Percentiles rank a stretch among this genome's conserved stretches.
phyloP scores from a whole-genome alignment of 2,329 filamentous ascomycete species.

The Botrytis squamosa region DNA sequence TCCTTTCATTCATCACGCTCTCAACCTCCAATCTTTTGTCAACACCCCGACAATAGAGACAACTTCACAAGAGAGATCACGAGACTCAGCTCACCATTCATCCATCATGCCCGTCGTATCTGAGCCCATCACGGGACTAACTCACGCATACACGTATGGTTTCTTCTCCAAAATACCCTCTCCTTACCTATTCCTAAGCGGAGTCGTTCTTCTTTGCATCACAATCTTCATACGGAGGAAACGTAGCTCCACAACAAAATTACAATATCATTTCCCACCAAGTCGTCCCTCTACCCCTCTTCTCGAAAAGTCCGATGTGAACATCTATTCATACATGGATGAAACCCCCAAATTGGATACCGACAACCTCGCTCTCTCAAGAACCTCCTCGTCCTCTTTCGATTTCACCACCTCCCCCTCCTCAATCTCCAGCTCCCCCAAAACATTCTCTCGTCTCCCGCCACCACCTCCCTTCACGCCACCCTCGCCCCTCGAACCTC shows the following conservation, averaged over 20 bases:
- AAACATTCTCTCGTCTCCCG: background rate
- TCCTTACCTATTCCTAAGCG: constrained; percentile 21
- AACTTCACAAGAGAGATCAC: background rate
- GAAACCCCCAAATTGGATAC: background rate
- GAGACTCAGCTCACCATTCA: constrained; percentile 1
- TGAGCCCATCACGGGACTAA: background rate
- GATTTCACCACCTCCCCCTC: constrained; percentile 11
- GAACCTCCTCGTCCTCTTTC: constrained; percentile 12
- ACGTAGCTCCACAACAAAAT: background rate
- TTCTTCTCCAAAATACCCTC: constrained; percentile 12
- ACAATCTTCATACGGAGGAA: constrained; percentile 21
- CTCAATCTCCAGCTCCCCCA: background rate
- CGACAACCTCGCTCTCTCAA: background rate
- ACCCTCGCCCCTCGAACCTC: background rate
- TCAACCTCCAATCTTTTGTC: background rate
- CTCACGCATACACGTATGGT: background rate
- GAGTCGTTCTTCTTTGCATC: constrained; percentile 23
- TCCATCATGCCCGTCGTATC: constrained; percentile 24
- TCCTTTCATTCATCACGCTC: background rate
- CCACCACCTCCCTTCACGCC: background rate
- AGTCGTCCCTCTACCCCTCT: constrained; percentile 13
- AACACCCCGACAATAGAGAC: background rate
- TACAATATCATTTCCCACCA: constrained; percentile 17
- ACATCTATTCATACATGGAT: background rate
- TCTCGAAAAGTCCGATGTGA: background rate